Conservation (phyloP, 305 asterid species). For the Fraxinus latifolia region DNA sequence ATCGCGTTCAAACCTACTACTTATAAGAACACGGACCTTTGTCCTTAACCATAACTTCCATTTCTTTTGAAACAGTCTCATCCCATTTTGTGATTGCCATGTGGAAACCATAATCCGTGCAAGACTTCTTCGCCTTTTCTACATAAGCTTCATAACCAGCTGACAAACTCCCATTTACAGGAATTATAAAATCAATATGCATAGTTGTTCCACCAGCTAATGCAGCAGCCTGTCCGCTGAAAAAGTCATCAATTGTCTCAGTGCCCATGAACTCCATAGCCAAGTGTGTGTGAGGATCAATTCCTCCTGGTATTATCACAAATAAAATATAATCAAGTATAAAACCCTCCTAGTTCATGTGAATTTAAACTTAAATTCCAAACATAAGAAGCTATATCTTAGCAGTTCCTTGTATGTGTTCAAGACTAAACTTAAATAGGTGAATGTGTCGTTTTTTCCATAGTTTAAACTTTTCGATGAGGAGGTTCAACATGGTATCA, state of each 20-base stretch:
- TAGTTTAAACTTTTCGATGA: not conserved
- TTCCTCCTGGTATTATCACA: constrained; percentile 68
- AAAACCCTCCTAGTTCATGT: not conserved
- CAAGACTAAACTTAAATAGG: not conserved
- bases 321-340: not conserved
- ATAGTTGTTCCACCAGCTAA: constrained; percentile 98
- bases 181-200: constrained; percentile 95
- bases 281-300: constrained; percentile 98
- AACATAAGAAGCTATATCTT: not conserved
- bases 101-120: constrained; percentile 98
- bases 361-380: not conserved
- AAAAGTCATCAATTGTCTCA: constrained; percentile 79
- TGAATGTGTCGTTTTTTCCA: not conserved
- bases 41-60: constrained; percentile 93
- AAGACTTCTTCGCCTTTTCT: constrained; percentile 65
- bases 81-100: constrained; percentile 99
- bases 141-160: constrained; percentile 74
- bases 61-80: constrained; percentile 69
- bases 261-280: constrained; percentile 97
- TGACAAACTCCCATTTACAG: constrained; percentile 80
- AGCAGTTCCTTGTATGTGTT: not conserved
- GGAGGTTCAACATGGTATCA: not conserved
- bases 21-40: constrained; percentile 45
- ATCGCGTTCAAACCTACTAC: not conserved
- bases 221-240: constrained; percentile 96